Base-by-base conservation (phyloP, 2,329 filamentous ascomycete genomes). In the Xenosphaeropsis pyriputrescens region DNA sequence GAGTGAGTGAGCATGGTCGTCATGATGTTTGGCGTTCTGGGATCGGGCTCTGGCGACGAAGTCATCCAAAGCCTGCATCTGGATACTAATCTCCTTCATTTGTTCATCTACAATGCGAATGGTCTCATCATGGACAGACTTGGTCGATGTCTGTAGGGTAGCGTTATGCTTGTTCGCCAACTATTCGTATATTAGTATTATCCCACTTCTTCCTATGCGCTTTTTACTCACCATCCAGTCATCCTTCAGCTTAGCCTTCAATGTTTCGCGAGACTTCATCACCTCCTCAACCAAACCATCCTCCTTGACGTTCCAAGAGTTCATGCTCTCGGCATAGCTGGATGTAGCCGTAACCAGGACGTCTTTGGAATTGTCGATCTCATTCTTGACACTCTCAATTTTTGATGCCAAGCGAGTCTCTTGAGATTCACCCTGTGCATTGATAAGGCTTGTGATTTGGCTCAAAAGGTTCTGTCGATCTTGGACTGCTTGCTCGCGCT, bases 41-140 rank as follows among this genome's bases (percentile, higher is more conserved):
- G 72, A 73, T 42, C 79, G 75, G 36, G 93, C 86, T 22, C 83
- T 77, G 22, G 79, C 71, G 30, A 96, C 85, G 49, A 95, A 94
- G 46, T 89, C 84, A 50, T 96, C 89, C 6, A 98, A 70, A 1
- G 85, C 83, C 40, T 78, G 74, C 72, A 98, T 88, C 57, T 96
- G 85, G n/a, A 68, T 71, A 43, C 83, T 79, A 53, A 98, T 80
- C 47, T 93, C 84, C 39, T 73, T 70, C 62, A 93, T 83, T 60
- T 98, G 91, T 40, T 82, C 79, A 51, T 89, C 83, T 11, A 96
- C 88, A 41, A 93, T 89, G 6, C 79, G 79, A 19, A 94, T 75
- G 0, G 89, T 95, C 59, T 93, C 83, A 26, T 82, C 80, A 47
- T 98, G 88, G 1, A 96, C 86, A 2, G 84, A 84, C 48, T 83